Evolutionary conservation across 2,329 filamentous ascomycete genomes (phyloP).

Genomic region (Aspergillus pseudotamarii): DNA sequence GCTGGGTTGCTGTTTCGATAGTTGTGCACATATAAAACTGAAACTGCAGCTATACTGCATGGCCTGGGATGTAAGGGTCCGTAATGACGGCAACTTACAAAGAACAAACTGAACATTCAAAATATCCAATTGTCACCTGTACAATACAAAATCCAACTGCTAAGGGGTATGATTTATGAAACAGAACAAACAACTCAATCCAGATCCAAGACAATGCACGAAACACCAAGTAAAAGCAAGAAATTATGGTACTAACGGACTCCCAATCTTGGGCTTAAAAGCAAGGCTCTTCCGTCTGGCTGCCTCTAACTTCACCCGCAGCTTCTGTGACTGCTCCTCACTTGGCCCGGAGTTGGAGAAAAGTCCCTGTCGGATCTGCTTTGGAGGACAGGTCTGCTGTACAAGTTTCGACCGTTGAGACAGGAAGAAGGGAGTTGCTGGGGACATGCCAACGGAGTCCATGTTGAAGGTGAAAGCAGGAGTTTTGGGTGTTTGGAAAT

Average conservation of each 20-base stretch:
- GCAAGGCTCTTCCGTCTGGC: conserved; percentile 76
- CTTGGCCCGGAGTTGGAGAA: conserved; percentile 36
- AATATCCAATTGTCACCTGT: background rate
- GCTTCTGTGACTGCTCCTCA: conserved; percentile 39
- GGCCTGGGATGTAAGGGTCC: background rate
- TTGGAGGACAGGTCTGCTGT: conserved; percentile 59
- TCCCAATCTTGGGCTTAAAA: conserved; percentile 74
- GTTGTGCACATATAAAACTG: background rate
- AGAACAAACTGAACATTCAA: background rate
- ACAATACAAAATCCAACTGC: background rate
- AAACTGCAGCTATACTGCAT: background rate
- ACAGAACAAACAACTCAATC: conserved; percentile 13
- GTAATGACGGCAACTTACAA: background rate
- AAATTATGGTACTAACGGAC: conserved; percentile 62
- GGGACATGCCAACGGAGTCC: conserved; percentile 46
- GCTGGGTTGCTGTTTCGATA: too few relatives aligned
- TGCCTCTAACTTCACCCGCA: conserved; percentile 67
- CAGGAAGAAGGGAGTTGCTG: conserved; percentile 50
- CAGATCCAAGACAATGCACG: background rate
- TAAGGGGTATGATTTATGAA: conserved; percentile 1
- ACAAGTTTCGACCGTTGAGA: conserved; percentile 47
- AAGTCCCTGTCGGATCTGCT: conserved; percentile 49
- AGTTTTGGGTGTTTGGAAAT: conserved; percentile 34
- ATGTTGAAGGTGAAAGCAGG: conserved; percentile 41
- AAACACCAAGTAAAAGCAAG: conserved; percentile 10